Evolutionary conservation across 495 filamentous ascomycete genomes (phyloP).

Genomic region (Podospora anserina): DNA sequence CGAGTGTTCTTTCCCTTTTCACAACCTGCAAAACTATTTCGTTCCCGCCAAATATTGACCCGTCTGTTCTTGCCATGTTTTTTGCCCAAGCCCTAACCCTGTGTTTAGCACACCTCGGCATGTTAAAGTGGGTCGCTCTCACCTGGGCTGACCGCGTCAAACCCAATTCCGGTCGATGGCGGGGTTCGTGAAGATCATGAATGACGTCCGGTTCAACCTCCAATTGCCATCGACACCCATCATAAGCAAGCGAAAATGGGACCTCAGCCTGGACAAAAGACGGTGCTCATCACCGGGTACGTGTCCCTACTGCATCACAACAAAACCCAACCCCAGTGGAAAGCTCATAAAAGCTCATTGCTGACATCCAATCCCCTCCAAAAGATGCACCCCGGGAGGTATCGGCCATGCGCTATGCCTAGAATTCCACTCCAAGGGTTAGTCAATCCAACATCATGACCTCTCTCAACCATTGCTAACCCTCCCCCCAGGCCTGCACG

Average conservation of each 20-base stretch:
- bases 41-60: too few relatives aligned
- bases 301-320: constrained; percentile 4
- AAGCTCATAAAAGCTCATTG: constrained; percentile 11
- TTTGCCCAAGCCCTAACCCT: neutral
- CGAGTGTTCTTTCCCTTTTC: too few relatives aligned
- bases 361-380: neutral
- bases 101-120: neutral
- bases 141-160: neutral
- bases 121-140: neutral
- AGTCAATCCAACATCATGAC: neutral
- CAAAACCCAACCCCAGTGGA: neutral
- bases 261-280: constrained; percentile 42
- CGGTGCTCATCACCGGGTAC: constrained; percentile 52
- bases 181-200: neutral
- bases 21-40: too few relatives aligned
- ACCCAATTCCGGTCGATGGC: neutral
- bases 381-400: constrained; percentile 52
- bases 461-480: constrained; percentile 5
- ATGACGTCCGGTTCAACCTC: neutral
- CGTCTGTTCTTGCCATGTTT: too few relatives aligned
- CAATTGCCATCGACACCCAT: neutral
- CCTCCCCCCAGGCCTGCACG: constrained; percentile 42
- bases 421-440: constrained; percentile 51
- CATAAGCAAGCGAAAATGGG: constrained; percentile 11
- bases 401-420: constrained; percentile 50